phyloP scores from a whole-genome alignment of 2,329 filamentous ascomycete species.

The Xylariaceae sp. region DNA sequence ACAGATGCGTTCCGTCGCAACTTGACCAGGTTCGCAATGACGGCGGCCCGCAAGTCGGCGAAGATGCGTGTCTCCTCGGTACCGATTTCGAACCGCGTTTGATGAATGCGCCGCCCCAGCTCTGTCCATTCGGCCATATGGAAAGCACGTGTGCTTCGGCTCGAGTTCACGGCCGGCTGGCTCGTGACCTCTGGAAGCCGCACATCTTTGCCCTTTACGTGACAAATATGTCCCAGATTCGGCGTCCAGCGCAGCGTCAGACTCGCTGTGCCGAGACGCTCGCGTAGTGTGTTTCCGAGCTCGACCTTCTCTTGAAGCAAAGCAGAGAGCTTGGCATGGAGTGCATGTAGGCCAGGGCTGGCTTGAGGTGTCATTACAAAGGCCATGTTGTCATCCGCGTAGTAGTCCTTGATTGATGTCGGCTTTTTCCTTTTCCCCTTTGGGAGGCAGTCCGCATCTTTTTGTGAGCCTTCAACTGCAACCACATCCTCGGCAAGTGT shows the following conservation, averaged over 20 bases:
- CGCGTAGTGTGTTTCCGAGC: constrained; percentile 59
- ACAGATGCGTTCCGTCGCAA: constrained; percentile 87
- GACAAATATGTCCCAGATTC: constrained; percentile 82
- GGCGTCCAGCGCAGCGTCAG: constrained; percentile 84
- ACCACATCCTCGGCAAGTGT: constrained; percentile 70
- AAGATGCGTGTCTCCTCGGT: constrained; percentile 83
- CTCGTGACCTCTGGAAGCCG: constrained; percentile 23
- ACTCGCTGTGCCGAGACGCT: constrained; percentile 56
- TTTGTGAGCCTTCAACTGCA: constrained; percentile 58
- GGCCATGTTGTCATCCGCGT: constrained; percentile 53
- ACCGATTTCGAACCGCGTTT: constrained; percentile 71
- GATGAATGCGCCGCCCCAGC: constrained; percentile 76
- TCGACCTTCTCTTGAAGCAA: constrained; percentile 57
- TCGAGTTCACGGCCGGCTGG: constrained; percentile 60
- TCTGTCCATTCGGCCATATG: constrained; percentile 79
- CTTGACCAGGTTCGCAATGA: constrained; percentile 78
- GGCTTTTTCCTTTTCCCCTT: constrained; percentile 47
- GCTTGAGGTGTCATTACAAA: constrained; percentile 68
- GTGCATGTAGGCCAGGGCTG: constrained; percentile 57
- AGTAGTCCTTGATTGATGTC: constrained; percentile 51
- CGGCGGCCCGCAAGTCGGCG: constrained; percentile 64
- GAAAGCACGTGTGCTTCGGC: constrained; percentile 80
- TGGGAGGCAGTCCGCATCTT: constrained; percentile 51
- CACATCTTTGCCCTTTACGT: constrained; percentile 78
- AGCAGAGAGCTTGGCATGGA: constrained; percentile 64